Conservation (phyloP, 2,329 filamentous ascomycete genomes). For the Scleromitrula shiraiana region DNA sequence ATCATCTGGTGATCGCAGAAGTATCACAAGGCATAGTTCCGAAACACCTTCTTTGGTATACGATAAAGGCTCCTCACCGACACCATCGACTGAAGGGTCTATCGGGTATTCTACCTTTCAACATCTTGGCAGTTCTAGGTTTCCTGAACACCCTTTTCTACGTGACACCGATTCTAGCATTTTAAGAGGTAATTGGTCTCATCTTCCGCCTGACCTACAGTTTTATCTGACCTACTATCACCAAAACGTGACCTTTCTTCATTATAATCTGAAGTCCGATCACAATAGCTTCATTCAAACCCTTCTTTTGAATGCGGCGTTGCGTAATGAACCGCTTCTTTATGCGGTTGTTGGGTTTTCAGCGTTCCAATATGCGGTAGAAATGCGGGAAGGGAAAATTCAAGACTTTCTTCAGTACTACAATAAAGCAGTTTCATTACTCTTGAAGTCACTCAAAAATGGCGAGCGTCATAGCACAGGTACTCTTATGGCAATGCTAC, state of each 20-base stretch:
- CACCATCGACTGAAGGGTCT: slow-evolving; percentile 38
- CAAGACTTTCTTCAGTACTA: slow-evolving; percentile 83
- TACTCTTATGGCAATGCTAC: slow-evolving; percentile 79
- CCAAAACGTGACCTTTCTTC: slow-evolving; percentile 69
- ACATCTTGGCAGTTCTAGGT: slow-evolving; percentile 9
- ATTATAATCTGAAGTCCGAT: slow-evolving; percentile 73
- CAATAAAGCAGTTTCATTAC: slow-evolving; percentile 72
- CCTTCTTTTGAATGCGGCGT: slow-evolving; percentile 62
- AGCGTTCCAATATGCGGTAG: slow-evolving; percentile 74
- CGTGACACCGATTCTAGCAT: slow-evolving; percentile 12
- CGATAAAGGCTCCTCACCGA: slow-evolving; percentile 45
- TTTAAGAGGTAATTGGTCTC: slow-evolving; percentile 40
- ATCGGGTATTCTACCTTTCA: slow-evolving; percentile 22
- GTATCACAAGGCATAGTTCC: slow-evolving; percentile 38
- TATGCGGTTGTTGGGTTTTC: slow-evolving; percentile 84
- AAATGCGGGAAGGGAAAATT: slow-evolving; percentile 62
- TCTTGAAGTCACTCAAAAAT: slow-evolving; percentile 63
- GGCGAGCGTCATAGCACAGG: slow-evolving; percentile 63
- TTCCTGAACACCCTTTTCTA: slow-evolving; percentile 25
- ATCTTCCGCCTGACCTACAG: slow-evolving; percentile 61
- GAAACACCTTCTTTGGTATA: slow-evolving; percentile 47
- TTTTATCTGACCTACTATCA: slow-evolving; percentile 73
- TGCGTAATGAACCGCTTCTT: slow-evolving; percentile 71
- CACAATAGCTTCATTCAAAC: slow-evolving; percentile 64
- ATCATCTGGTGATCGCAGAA: slow-evolving; percentile 31